Evolutionary conservation across 768 basidiomycete genomes (phyloP), one percentile per base, ranked within the genome.

Genomic region (Hemileccinum rubropunctum): DNA sequence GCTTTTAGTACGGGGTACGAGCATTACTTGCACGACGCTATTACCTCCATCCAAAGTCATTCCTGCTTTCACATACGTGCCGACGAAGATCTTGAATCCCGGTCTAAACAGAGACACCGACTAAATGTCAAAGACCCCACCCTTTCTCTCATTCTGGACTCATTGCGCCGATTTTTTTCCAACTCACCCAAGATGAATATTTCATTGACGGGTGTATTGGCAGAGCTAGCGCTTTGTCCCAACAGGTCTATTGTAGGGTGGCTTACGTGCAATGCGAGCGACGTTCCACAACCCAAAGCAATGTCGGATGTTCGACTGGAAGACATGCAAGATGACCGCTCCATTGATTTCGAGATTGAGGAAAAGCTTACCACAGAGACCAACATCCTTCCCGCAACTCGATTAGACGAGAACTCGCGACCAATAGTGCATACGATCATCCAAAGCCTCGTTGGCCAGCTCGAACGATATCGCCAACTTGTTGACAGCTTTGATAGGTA

Each of bases 111-210:
- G 48, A 87, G 88, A 60, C 92, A 95, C 62, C 77, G 79, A n/a
- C 72, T 97, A 27, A 84, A 86, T 54, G 78, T 86, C 48, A 82
- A 83, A 53, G 92, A 95, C 58, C 81, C 87, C 10, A 72, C 95
- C 9, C 72, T 95, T 17, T 79, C 82, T 3, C 70, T 79, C 21
- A 62, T 95, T 42, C 77, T 97, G 39, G 83, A 86, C 45, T 78
- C 78, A 27, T 65, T 95, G 30, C 72, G 87, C 45, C 76, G 74
- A 51, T 95, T 98, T 76, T 91, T 97, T 67, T 80, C 81, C 13
- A 92, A 95, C 56, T 76, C 86, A 0, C 84, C 94, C 12, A 88
- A 94, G 56, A 82, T 79, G 66, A 98, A 98, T 64, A 81, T 98
- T 46, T 87, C 88, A 0, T 68, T 98, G 54, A 97, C 91, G 4